Evolutionary conservation across 805 yeast species (phyloP), one percentile per base, ranked within the genome.

Genomic region (Kuraishia piskuri): DNA sequence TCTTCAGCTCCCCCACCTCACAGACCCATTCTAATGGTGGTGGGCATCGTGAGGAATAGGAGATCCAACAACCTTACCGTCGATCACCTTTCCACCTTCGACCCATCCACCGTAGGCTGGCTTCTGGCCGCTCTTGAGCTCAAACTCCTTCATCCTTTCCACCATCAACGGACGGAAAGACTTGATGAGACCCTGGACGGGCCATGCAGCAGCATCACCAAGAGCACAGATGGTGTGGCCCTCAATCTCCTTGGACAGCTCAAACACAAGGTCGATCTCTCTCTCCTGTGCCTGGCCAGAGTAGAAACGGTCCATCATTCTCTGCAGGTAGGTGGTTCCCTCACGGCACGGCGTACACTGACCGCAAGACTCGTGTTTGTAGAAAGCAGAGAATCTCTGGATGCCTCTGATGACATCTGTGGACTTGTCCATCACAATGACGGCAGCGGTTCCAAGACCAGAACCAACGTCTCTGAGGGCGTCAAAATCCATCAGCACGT

Each of bases 261-360:
- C 96, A 63, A 80, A 77, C 55, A 90, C 82, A 88, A 82, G 82
- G 65, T 89, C 96, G 62, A 89, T 89, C 70, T 89, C 96, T 59
- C 80, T 80, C 64, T 79, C 84, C 56, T 79, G 77, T 49, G 94
- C 96, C 74, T 88, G 94, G 51, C 96, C 96, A 55, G 71, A 70
- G 57, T 74, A 80, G 68, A 89, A 80, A 66, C 96, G 80, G 66
- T 84, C 86, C 96, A 89, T 89, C 81, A 88, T 84, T 71, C 82
- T 86, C 56, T 78, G 75, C 61, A 89, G 74, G 86, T 92, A 89
- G 21, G 95, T 85, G 48, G 96, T 88, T 55, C 96, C 96, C 73
- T 89, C 96, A 68, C 96, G 83, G 73, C 96, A 89, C 55, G 96
- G 96, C 3, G 96, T 89, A 75, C 96, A 89, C 74, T 89, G 96